Evolutionary conservation across 495 filamentous ascomycete genomes (phyloP), one percentile per base, ranked within the genome.

Genomic region (Aspergillus avenaceus): DNA sequence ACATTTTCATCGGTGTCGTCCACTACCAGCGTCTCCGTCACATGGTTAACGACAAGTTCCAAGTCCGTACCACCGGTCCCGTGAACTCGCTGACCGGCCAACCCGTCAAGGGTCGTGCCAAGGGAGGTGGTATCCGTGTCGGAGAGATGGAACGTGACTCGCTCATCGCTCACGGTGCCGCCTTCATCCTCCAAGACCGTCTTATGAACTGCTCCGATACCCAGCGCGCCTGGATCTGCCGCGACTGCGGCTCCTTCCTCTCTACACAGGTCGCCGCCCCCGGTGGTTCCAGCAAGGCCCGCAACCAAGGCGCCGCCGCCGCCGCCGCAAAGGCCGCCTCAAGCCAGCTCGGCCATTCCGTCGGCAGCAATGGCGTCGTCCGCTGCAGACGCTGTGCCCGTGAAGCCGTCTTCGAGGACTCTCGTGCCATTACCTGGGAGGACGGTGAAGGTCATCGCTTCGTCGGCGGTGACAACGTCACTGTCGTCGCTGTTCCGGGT

Each of bases 21-120:
- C 96, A 96, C 76, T 98, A 98, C 78, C 93, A 98, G 66, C 85
- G 93, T 62, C 77, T 98, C 43, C 79, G 93, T 62, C 93, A 98
- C 82, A 98, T 98, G 93, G 93, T 98, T 18, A 96, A 96, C 77
- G 93, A 98, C 68, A 98, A 98, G 70, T 98, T 90, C 81, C 93
- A 98, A 70, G 93, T 97, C 49, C 83, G 93, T 64, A 97, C 93
- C 2, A 98, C 93, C 0, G 93, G 93, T 27, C 90, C 88, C 25
- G 86, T 97, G 38, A 90, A 88, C 45, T 75, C 82, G 19, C 78
- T 95, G 21, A 97, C 92, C 7, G 93, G 95, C 26, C 93, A 98
- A 66, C 93, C 93, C 22, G 91, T 97, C 72, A 96, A 98, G 75
- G 93, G 93, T 50, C 78, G 92, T 61, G 90, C 90, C 61, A 89